Conservation (phyloP, 2,329 filamentous ascomycete genomes). For the Coleophoma cylindrospora region DNA sequence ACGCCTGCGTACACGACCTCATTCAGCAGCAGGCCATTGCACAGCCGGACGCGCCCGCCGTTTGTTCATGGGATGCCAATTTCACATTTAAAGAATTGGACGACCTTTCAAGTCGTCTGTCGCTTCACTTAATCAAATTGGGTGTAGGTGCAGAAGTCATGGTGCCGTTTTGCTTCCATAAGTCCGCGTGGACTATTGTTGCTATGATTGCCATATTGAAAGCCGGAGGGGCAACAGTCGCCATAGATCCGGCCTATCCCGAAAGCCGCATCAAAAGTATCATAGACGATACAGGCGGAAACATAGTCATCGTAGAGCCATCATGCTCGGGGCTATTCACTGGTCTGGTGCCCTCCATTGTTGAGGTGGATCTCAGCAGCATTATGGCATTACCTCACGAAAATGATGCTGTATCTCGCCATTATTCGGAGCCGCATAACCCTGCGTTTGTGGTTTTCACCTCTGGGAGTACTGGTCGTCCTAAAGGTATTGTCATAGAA, state of each 20-base stretch:
- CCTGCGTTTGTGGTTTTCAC: constrained; percentile 13
- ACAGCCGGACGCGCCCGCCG: neutral
- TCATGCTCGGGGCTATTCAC: neutral
- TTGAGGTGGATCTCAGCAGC: neutral
- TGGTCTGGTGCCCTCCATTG: neutral
- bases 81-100: neutral
- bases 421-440: neutral
- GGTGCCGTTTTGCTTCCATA: constrained; percentile 25
- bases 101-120: neutral
- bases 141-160: constrained; percentile 5
- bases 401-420: neutral
- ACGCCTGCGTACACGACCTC: neutral
- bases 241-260: constrained; percentile 24
- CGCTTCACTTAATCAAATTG: neutral
- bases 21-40: neutral
- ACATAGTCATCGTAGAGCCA: neutral
- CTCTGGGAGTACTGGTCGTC: constrained; percentile 24
- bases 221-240: constrained; percentile 23
- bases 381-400: neutral
- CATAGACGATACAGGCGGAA: neutral
- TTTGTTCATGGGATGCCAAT: neutral
- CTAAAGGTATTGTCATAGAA: constrained; percentile 20
- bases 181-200: constrained; percentile 22
- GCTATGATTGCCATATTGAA: constrained; percentile 24
- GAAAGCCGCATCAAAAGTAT: constrained; percentile 11